phyloP scores from a whole-genome alignment of 306 rosid genomes.

The Vigna trinervia region DNA sequence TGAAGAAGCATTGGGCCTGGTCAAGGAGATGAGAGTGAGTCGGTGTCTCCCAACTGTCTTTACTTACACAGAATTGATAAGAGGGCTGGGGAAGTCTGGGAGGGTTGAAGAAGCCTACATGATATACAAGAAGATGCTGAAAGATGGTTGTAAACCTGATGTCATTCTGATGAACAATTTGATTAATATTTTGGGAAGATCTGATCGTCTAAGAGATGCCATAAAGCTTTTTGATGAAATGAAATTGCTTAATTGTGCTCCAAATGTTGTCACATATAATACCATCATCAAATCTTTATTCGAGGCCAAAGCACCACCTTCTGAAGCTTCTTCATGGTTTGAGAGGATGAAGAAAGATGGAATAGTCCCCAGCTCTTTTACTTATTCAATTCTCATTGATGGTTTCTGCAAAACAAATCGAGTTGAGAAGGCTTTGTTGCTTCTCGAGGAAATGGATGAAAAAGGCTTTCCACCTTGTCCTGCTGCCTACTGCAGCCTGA shows the following conservation, averaged over 20 bases:
- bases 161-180: slow-evolving; percentile 82
- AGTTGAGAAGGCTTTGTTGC: slow-evolving; percentile 86
- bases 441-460: slow-evolving; percentile 99
- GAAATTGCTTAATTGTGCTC: slow-evolving; percentile 63
- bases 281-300: slow-evolving; percentile 79
- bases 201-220: slow-evolving; percentile 68
- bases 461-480: slow-evolving; percentile 95
- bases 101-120: slow-evolving; percentile 76
- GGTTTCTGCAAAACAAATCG: slow-evolving; percentile 90
- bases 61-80: slow-evolving; percentile 84
- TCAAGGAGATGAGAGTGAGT: slow-evolving; percentile 71
- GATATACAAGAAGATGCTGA: slow-evolving; percentile 63
- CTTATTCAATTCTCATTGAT: slow-evolving; percentile 90
- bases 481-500: slow-evolving; percentile 95
- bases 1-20: slow-evolving; percentile 70
- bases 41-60: slow-evolving; percentile 78
- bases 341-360: slow-evolving; percentile 87
- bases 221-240: slow-evolving; percentile 67
- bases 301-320: slow-evolving; percentile 69
- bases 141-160: slow-evolving; percentile 81
- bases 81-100: slow-evolving; percentile 86
- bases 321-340: slow-evolving; percentile 73
- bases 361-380: slow-evolving; percentile 76
- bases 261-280: slow-evolving; percentile 86
- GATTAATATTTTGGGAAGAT: slow-evolving; percentile 82